These are phyloP conservation scores for Phellinidium pouzarii DNA, from an alignment of 1,284 basidiomycete species.

Conservation along the genomic window DNA sequence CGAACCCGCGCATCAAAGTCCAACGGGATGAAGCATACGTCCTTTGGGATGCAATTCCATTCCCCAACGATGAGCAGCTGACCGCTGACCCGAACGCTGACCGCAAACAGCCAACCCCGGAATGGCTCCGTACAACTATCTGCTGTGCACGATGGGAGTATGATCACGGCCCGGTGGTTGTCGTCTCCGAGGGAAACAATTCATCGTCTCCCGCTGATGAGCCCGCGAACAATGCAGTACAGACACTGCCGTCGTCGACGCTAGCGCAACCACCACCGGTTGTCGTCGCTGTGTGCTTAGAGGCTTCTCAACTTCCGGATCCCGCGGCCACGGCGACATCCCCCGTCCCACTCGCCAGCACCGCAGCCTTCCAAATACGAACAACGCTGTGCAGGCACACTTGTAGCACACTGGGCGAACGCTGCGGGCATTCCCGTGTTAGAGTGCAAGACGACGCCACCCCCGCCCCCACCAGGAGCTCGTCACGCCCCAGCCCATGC, in stretches of 20 bases:
- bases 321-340: constrained; percentile 32
- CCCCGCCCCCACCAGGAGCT: constrained; percentile 19
- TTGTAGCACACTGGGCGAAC: constrained; percentile 60
- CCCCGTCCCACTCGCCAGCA: constrained; percentile 60
- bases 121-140: constrained; percentile 75
- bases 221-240: background rate
- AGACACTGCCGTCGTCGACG: constrained; percentile 41
- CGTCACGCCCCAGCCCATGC: constrained; percentile 6
- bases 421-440: constrained; percentile 52
- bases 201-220: background rate
- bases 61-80: constrained; percentile 28
- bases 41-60: constrained; percentile 63
- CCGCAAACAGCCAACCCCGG: constrained; percentile 38
- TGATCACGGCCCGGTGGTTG: constrained; percentile 19
- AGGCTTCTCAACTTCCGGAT: constrained; percentile 30
- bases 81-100: constrained; percentile 20
- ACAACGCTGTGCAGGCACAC: constrained; percentile 51
- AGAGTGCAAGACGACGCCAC: constrained; percentile 42
- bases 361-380: constrained; percentile 54
- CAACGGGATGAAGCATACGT: constrained; percentile 76
- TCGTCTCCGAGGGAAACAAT: background rate
- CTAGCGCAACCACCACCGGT: constrained; percentile 28
- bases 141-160: constrained; percentile 73
- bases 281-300: constrained; percentile 18
- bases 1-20: constrained; percentile 69